Evolutionary conservation across 2,329 filamentous ascomycete species (phyloP).

Genomic region (Apiospora arundinis): DNA sequence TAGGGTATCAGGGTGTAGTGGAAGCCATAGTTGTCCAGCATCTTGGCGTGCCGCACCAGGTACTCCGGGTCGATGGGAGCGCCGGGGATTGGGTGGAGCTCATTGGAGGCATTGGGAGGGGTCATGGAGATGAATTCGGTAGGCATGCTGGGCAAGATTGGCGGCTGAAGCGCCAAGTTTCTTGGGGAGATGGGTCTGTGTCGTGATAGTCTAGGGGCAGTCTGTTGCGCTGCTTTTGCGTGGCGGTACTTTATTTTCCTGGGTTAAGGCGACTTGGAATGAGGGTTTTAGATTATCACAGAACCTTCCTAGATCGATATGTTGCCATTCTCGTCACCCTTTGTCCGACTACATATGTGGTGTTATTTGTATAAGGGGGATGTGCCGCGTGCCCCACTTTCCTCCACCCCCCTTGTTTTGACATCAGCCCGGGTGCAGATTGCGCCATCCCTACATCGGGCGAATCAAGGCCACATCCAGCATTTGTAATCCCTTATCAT

Average conservation of each 20-base stretch:
- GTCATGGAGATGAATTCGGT: conserved; percentile 65
- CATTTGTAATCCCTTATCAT: conserved; percentile 20
- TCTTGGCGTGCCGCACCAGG: conserved; percentile 61
- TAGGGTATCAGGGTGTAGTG: conserved; percentile 69
- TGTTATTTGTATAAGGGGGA: background rate
- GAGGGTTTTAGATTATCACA: background rate
- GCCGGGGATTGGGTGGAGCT: conserved; percentile 58
- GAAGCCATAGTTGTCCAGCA: conserved; percentile 64
- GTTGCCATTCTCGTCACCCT: background rate
- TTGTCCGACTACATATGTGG: background rate
- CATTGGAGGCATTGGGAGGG: conserved; percentile 62
- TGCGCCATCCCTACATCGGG: conserved; percentile 15
- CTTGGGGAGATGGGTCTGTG: background rate
- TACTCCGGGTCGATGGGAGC: conserved; percentile 61
- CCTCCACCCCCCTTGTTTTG: background rate
- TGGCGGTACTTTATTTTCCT: background rate
- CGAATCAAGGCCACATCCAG: background rate
- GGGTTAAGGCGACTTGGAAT: background rate
- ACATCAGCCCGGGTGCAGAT: conserved; percentile 5
- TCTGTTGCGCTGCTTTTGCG: background rate
- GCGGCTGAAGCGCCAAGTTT: background rate
- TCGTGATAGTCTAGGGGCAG: background rate
- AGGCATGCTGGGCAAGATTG: conserved; percentile 40
- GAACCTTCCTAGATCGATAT: background rate
- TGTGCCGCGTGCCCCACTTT: background rate